phyloP scores from a whole-genome alignment of 164 flowering plant genomes.

The Saururus chinensis region DNA sequence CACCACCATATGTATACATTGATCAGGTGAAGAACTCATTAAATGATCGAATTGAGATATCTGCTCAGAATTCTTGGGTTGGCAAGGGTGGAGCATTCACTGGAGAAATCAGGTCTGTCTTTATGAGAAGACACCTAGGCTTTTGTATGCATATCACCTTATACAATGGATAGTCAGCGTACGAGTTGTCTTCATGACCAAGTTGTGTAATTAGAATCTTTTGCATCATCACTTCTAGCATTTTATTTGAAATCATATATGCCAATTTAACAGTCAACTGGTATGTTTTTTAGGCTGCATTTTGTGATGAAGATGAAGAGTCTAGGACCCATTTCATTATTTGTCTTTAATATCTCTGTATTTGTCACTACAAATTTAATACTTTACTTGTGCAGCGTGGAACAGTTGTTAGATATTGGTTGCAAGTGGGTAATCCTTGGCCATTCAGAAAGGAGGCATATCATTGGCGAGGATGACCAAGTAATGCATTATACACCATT shows the following conservation, averaged over 20 bases:
- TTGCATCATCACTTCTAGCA: too few species aligned
- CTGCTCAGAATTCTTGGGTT: conserved; percentile 93
- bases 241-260: too few species aligned
- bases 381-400: conserved; percentile 40
- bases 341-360: not conserved
- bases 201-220: too few species aligned
- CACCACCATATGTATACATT: conserved; percentile 90
- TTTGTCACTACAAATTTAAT: not conserved
- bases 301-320: not conserved
- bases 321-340: not conserved
- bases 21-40: conserved; percentile 76
- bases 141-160: too few species aligned
- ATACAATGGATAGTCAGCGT: not conserved
- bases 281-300: not conserved
- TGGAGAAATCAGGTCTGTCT: conserved; percentile 85
- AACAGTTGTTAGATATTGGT: conserved; percentile 83
- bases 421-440: conserved; percentile 98
- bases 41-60: conserved; percentile 62
- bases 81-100: conserved; percentile 98
- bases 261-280: not conserved
- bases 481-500: conserved; percentile 20
- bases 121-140: not conserved
- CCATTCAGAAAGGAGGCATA: conserved; percentile 89
- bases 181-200: not conserved
- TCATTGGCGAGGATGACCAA: conserved; percentile 89